These are phyloP conservation scores for Penicillium fuscoglaucum DNA, from an alignment of 2,329 filamentous ascomycete genomes.

Conservation along the genomic window DNA sequence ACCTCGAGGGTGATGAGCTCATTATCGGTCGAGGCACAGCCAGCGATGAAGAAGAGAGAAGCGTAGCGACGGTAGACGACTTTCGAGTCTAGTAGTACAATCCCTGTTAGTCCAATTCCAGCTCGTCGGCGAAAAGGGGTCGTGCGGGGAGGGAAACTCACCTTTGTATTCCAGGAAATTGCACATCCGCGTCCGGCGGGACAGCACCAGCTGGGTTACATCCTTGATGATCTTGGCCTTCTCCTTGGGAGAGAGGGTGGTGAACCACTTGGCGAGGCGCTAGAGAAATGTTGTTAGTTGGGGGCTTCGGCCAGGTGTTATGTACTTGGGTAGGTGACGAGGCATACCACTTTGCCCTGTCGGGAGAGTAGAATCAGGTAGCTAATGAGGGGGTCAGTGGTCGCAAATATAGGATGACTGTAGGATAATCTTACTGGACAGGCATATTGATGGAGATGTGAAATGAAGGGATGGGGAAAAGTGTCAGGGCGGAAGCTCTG, in stretches of 20 bases:
- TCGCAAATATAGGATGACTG: background rate
- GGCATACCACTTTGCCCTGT: conserved; percentile 95
- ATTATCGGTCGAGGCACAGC: conserved; percentile 95
- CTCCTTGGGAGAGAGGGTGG: conserved; percentile 92
- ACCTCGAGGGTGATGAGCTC: conserved; percentile 98
- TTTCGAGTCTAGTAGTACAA: conserved; percentile 72
- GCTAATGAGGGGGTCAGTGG: conserved; percentile 52
- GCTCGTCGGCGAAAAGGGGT: conserved; percentile 3
- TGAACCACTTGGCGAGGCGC: conserved; percentile 99
- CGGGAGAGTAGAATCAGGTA: conserved; percentile 96
- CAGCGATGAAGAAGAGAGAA: conserved; percentile 98
- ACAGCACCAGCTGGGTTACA: conserved; percentile 95
- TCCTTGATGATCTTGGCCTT: conserved; percentile 99
- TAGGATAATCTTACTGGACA: conserved; percentile 32
- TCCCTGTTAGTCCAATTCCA: background rate
- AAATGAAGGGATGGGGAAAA: conserved; percentile 22
- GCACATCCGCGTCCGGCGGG: conserved; percentile 96
- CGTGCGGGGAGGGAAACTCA: conserved; percentile 39
- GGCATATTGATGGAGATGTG: conserved; percentile 31
- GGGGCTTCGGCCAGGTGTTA: conserved; percentile 22
- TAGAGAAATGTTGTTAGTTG: conserved; percentile 48
- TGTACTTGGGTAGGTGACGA: conserved; percentile 44
- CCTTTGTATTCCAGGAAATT: conserved; percentile 99
- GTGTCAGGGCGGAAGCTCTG: conserved; percentile 26
- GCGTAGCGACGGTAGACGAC: conserved; percentile 98